These are phyloP conservation scores for Neopestalotiopsis clavispora DNA, from an alignment of 2,329 filamentous ascomycete species.

Conservation along the genomic window DNA sequence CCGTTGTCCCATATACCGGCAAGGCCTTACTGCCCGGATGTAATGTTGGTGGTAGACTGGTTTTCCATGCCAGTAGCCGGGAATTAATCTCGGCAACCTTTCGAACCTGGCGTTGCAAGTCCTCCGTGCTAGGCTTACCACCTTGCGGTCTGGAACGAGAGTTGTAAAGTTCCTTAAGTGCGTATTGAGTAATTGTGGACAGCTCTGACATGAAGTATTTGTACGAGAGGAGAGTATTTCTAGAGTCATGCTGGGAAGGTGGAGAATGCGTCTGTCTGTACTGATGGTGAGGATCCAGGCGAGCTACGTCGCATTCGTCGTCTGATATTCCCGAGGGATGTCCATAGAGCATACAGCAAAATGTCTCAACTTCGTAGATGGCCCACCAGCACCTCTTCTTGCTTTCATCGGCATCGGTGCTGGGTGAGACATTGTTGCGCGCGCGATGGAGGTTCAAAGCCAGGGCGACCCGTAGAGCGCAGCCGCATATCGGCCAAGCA, in stretches of 20 bases:
- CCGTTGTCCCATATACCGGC: neutral
- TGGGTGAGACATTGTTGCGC: constrained; percentile 3
- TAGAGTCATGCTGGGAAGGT: constrained; percentile 30
- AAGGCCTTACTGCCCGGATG: too few species aligned
- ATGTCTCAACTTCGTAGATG: constrained; percentile 44
- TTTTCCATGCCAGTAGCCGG: neutral
- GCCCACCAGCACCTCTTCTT: constrained; percentile 46
- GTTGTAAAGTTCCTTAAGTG: neutral
- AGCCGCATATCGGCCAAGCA: neutral
- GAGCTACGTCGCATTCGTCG: constrained; percentile 36
- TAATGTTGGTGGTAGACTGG: neutral
- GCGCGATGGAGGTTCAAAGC: neutral
- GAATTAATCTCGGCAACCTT: neutral
- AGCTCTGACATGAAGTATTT: constrained; percentile 7
- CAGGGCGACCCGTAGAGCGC: neutral
- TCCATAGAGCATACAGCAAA: constrained; percentile 45
- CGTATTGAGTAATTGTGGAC: neutral
- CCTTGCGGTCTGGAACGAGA: neutral
- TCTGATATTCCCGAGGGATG: constrained; percentile 39
- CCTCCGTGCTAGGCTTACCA: neutral
- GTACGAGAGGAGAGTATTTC: constrained; percentile 21
- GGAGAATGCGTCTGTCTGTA: neutral
- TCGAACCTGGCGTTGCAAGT: neutral
- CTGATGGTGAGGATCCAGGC: constrained; percentile 31
- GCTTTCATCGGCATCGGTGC: constrained; percentile 25